These are phyloP conservation scores for Panaeolus cyanescens DNA, from an alignment of 768 basidiomycete species.

Conservation along the genomic window DNA sequence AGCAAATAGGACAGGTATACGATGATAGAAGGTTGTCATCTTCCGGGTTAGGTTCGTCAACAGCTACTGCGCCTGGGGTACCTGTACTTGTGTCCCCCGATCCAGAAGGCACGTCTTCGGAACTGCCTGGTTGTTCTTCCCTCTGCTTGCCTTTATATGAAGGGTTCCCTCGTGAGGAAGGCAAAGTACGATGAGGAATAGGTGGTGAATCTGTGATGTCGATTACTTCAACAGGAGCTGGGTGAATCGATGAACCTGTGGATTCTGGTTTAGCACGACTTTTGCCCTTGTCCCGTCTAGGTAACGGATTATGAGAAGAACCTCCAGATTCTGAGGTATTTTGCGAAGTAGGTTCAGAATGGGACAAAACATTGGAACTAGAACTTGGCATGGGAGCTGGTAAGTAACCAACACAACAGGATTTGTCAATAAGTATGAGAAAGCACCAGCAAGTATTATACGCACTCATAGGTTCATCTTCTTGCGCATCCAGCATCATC, in stretches of 20 bases:
- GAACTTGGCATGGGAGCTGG: neutral
- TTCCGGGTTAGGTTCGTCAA: constrained; percentile 25
- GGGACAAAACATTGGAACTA: neutral
- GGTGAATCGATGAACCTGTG: neutral
- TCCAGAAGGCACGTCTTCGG: constrained; percentile 8
- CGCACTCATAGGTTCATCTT: neutral
- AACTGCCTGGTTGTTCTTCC: constrained; percentile 2
- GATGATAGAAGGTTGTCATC: constrained; percentile 39
- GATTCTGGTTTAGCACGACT: neutral
- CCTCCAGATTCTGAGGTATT: neutral
- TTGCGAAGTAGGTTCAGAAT: neutral
- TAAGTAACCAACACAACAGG: no score
- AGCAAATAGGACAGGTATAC: constrained; percentile 84
- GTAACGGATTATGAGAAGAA: neutral
- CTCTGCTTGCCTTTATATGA: constrained; percentile 2
- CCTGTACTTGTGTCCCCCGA: constrained; percentile 5
- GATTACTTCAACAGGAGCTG: neutral
- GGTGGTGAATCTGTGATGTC: neutral
- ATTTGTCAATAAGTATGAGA: no score
- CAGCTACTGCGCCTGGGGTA: constrained; percentile 12
- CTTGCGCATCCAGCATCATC: neutral
- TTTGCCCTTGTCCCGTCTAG: neutral
- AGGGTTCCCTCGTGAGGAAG: neutral
- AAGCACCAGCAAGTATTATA: no score
- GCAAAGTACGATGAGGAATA: neutral